phyloP scores from a whole-genome alignment of 306 rosid genomes.

The Canavalia ensiformis region DNA sequence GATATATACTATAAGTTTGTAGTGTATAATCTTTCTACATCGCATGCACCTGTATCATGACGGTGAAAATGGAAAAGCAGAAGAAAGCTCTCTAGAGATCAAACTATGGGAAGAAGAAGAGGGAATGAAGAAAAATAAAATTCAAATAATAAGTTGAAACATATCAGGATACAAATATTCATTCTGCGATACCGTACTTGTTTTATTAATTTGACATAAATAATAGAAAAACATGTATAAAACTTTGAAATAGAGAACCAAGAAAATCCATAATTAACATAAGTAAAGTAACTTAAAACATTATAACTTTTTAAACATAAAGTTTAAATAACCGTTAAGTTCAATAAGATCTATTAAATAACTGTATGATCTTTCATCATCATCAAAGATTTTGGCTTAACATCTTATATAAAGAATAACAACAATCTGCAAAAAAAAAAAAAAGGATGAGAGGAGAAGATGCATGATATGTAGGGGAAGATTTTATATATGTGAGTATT shows the following conservation, averaged over 20 bases:
- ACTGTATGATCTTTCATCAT: background rate
- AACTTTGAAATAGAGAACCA: no score
- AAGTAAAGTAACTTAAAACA: no score
- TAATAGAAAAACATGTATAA: no score
- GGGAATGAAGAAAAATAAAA: conserved; percentile 1
- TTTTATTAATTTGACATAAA: no score
- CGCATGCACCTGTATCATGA: background rate
- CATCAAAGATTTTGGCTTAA: background rate
- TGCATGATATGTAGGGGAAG: background rate
- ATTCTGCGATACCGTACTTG: no score
- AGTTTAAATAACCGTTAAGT: background rate
- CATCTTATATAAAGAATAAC: background rate
- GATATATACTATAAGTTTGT: background rate
- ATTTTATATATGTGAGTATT: background rate
- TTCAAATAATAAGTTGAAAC: background rate
- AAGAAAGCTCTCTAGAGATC: background rate
- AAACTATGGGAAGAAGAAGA: no score
- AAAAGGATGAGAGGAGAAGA: background rate
- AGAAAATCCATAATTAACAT: no score
- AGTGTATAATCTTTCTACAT: background rate
- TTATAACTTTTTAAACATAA: background rate
- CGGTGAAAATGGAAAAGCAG: conserved; percentile 5
- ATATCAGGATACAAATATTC: background rate
- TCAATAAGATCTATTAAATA: background rate
- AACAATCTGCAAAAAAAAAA: background rate